Evolutionary conservation across 176 grass and related monocot genomes (phyloP), one percentile per base, ranked within the genome.

Genomic region (Puya raimondii): DNA sequence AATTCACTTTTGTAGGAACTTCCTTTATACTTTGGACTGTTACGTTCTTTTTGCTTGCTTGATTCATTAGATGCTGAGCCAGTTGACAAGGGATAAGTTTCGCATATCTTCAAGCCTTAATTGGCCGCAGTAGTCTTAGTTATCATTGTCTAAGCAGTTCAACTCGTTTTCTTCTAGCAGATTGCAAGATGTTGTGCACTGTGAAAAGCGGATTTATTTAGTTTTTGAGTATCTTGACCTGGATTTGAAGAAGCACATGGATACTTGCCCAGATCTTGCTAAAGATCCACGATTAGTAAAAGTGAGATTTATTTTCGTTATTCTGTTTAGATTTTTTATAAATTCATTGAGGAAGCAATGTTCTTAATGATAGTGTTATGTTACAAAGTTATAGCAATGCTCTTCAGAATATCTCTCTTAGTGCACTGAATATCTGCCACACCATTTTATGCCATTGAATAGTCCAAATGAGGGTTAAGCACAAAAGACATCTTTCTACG

Each of bases 201-300:
- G 76, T 47, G 86, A 92, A 13, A 96, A 91, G 66, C 71, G 51
- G 70, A 89, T 96, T 64, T 89, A 87, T 81, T 78, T 96, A 47
- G 86, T 96, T 78, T 96, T 96, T 79, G 88, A 96, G 79, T 91
- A 87, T 85, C 83, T 96, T 15, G 92, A 96, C 70, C 80, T 96
- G 59, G 93, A 96, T 80, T 88, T 96, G 50, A 96, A 96, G 84
- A 96, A 89, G 78, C 83, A 92, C 86, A 96, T 96, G 88, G 86
- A 96, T 72, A 82, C 92, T 68, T 92, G 85, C 47, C 13, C 92
- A 61, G 89, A 82, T 74, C 82, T 96, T 76, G 66, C 75, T 74
- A 92, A 84, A 69, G 87, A 92, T 72, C 84, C 85, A 59, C 47
- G 63, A 50, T 53, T 87, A 65, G 82, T 96, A 64, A 92, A 96